Conservation (phyloP, 176 grass and related monocot genomes). For the Secale cereale region DNA sequence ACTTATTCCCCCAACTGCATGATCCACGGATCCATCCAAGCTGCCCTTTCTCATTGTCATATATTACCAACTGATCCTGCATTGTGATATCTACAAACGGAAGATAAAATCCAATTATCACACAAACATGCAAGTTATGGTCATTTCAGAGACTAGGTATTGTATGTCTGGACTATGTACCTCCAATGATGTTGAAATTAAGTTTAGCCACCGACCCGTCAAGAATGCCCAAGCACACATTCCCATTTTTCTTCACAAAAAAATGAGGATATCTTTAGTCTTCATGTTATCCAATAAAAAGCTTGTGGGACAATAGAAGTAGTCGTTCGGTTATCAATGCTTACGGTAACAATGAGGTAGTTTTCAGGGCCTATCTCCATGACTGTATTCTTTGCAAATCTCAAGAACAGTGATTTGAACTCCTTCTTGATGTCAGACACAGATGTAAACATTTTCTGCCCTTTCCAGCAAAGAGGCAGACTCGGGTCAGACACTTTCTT, state of each 20-base stretch:
- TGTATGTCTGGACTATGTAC: slow-evolving; percentile 30
- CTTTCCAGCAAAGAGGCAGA: slow-evolving; percentile 85
- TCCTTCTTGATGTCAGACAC: slow-evolving; percentile 72
- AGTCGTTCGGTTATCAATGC: not conserved
- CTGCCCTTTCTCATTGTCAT: slow-evolving; percentile 78
- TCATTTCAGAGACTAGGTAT: not conserved
- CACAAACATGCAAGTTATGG: not conserved
- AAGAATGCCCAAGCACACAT: slow-evolving; percentile 93
- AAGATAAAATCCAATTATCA: not conserved
- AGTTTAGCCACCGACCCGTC: slow-evolving; percentile 64
- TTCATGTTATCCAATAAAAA: not conserved
- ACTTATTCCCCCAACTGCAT: slow-evolving; percentile 62
- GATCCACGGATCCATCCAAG: slow-evolving; percentile 70
- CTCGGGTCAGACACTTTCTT: slow-evolving; percentile 48
- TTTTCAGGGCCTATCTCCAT: slow-evolving; percentile 91
- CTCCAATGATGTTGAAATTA: slow-evolving; percentile 75
- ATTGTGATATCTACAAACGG: slow-evolving; percentile 65
- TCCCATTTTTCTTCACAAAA: slow-evolving; percentile 65
- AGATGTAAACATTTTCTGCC: slow-evolving; percentile 78
- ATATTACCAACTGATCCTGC: slow-evolving; percentile 91
- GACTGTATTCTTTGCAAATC: slow-evolving; percentile 47
- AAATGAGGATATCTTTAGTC: slow-evolving; percentile 13
- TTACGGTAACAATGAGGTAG: slow-evolving; percentile 88
- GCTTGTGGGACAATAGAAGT: no score
- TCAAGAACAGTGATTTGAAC: slow-evolving; percentile 67